Evolutionary conservation across 192 early-diverging fungal species (phyloP), one percentile per base, ranked within the genome.

Genomic region (Obelidium mucronatum): DNA sequence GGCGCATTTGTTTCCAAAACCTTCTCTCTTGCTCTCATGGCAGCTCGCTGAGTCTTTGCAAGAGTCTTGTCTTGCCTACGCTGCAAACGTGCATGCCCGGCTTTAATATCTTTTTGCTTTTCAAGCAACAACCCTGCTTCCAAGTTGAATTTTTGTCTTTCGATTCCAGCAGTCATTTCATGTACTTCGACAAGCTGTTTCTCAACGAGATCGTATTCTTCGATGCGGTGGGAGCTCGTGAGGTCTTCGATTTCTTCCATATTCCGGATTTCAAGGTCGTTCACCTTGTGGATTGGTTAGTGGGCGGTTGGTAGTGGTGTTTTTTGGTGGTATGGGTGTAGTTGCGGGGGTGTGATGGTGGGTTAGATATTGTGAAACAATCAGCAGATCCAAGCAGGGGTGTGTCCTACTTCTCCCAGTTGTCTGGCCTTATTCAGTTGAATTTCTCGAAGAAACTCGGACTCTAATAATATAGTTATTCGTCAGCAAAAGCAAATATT

Each of bases 341-440:
- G n/a, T n/a, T n/a, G n/a, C n/a, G n/a, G n/a, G n/a, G n/a, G n/a
- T n/a, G n/a, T n/a, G n/a, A n/a, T n/a, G n/a, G n/a, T n/a, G n/a
- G n/a, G n/a, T n/a, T n/a, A n/a, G n/a, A n/a, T n/a, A n/a, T n/a
- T n/a, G 19, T 48, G 19, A 48, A 6, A 15, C 19, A 15, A 48
- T 44, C 5, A 6, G 62, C n/a, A 52, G 39, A 17, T 6, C 51
- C 42, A 26, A 26, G n/a, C 13, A 26, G 36, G 22, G 30, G 8
- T 48, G 44, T 24, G 30, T 48, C 13, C 6, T 56, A 76, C 76
- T 58, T 77, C 67, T 26, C 28, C 67, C n/a, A 77, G 40, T 28
- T 77, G 76, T 54, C 58, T 68, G 3, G 67, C 67, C 48, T 77
- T 77, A 58, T 54, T 60, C n/a, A 77, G 39, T 54, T 77, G 76